phyloP scores from a whole-genome alignment of 768 basidiomycete species.

The Russula brevipes region DNA sequence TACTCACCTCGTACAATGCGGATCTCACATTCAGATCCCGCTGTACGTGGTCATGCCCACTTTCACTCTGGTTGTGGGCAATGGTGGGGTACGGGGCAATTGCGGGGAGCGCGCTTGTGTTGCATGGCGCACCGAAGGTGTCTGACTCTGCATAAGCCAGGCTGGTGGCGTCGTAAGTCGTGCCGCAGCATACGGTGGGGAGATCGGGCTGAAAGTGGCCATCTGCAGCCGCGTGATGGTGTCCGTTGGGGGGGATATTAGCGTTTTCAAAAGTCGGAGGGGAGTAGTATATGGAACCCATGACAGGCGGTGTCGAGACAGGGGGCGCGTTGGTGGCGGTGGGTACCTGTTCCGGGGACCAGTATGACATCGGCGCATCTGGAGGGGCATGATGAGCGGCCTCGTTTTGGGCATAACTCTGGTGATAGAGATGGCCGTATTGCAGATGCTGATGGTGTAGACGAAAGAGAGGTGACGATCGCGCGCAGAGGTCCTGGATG shows the following conservation, averaged over 20 bases:
- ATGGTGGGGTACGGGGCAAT: constrained; percentile 1
- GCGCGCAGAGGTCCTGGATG: neutral
- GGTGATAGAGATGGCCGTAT: neutral
- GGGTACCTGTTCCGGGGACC: constrained; percentile 8
- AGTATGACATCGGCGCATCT: constrained; percentile 1
- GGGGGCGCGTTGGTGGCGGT: neutral
- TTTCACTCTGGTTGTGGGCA: constrained; percentile 19
- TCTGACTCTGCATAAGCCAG: neutral
- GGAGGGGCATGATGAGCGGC: neutral
- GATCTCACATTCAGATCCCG: neutral
- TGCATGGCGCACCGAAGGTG: neutral
- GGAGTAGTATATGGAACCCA: neutral
- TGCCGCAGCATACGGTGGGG: neutral
- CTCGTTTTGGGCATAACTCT: constrained; percentile 3
- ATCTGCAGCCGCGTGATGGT: neutral
- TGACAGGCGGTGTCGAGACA: neutral
- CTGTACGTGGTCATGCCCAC: constrained; percentile 18
- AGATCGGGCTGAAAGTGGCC: neutral
- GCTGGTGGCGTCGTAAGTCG: constrained; percentile 5
- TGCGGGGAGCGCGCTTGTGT: neutral
- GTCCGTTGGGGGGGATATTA: neutral
- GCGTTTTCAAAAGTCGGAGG: constrained; percentile 1
- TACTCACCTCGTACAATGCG: constrained; percentile 19
- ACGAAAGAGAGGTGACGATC: neutral
- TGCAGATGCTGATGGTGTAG: neutral